Percentiles rank a stretch among this genome's conserved stretches.
phyloP scores from a whole-genome alignment of 1,284 basidiomycete genomes.

The Heterobasidion annosum region DNA sequence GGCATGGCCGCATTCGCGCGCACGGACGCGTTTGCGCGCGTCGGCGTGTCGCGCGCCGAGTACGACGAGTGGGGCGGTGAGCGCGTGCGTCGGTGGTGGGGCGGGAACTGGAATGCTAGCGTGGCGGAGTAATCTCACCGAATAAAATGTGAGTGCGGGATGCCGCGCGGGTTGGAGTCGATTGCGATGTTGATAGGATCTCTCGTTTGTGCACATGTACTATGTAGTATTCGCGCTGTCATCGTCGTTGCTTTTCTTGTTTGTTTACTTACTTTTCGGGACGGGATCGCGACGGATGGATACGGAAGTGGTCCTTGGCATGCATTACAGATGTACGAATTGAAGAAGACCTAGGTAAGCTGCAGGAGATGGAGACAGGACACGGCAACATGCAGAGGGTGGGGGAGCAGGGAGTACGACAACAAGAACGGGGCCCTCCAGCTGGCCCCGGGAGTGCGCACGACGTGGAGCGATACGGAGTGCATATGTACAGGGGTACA shows the following conservation, averaged over 20 bases:
- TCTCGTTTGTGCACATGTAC: not conserved
- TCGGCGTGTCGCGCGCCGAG: slow-evolving; percentile 65
- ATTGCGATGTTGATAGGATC: no score
- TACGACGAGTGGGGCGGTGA: slow-evolving; percentile 93
- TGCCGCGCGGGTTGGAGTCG: not conserved
- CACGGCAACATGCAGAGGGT: not conserved
- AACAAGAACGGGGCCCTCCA: not conserved
- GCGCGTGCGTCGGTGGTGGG: slow-evolving; percentile 73
- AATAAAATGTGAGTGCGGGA: not conserved
- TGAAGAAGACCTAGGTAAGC: not conserved
- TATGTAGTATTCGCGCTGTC: not conserved
- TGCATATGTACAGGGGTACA: not conserved
- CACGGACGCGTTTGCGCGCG: slow-evolving; percentile 47
- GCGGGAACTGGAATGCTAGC: slow-evolving; percentile 65
- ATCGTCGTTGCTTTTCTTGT: not conserved
- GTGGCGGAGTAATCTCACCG: not conserved
- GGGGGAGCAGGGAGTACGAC: not conserved
- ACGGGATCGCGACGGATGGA: no score
- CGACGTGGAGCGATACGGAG: no score
- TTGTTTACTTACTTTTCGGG: no score
- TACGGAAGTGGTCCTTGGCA: not conserved
- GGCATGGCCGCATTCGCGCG: slow-evolving; percentile 85
- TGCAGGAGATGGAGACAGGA: not conserved
- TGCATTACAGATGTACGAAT: not conserved
- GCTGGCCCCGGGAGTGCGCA: no score